Base-by-base conservation (phyloP, 768 basidiomycete species). In the Sutorius australiensis region DNA sequence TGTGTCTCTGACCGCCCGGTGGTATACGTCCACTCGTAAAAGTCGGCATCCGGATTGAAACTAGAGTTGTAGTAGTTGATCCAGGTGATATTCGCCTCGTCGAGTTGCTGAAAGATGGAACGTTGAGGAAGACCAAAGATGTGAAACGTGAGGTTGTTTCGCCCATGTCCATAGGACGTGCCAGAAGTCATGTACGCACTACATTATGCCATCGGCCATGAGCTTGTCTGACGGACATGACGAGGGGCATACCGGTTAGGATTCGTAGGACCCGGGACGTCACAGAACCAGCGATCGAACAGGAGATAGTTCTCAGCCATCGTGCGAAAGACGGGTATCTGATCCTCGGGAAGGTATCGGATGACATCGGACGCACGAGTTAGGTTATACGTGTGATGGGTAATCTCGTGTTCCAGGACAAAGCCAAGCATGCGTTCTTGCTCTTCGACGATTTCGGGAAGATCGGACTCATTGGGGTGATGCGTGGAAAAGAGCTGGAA, bases 111-210 rank as follows among this genome's bases (percentile, higher is more conserved):
- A 16, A 65, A 65, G 34, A 65, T 66, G 39, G 64, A 65, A 8
- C 63, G 61, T 13, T 66, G 64, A 6, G 63, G 63, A 9, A 65
- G 61, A 4, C 54, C 61, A 47, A 61, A 65, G 17, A 51, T 13
- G 0, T 38, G 1, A 50, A 66, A 65, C 7, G 61, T 27, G 3
- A 0, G 9, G 4, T 65, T 33, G 36, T 65, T 65, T 9, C 3
- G 40, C n/a, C 63, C 63, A 16, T 66, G 63, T 6, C 63, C 63
- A 14, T 65, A 8, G 3, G 64, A 65, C 3, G 64, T 66, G 32
- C 63, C 63, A 37, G 63, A 65, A 24, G 63, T 65, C 6, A 65
- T 61, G 33, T 65, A 65, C 3, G 63, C 63, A 2, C 63, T 65
- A 17, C 19, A 14, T 36, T 24, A 12, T 6, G 14, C 24, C 36